Evolutionary conservation across 2,329 filamentous ascomycete species (phyloP).

Genomic region (Botrytis tulipae): DNA sequence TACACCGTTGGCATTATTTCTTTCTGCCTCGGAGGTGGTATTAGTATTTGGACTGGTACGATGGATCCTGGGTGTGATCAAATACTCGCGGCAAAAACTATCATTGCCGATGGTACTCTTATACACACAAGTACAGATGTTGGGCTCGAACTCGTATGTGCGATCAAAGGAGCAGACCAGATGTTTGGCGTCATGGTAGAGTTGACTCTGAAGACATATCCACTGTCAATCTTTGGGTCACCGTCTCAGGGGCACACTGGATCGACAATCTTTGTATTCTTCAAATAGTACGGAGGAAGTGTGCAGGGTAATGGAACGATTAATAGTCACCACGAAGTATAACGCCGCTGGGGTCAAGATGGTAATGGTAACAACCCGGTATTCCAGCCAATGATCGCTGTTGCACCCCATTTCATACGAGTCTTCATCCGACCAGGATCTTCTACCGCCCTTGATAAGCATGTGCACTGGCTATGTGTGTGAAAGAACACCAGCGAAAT

Average conservation of each 20-base stretch:
- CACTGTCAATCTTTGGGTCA: not conserved
- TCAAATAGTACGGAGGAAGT: not conserved
- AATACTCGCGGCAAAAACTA: not conserved
- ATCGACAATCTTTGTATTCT: not conserved
- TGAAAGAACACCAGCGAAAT: not conserved
- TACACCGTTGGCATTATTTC: not conserved
- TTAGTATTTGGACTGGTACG: not conserved
- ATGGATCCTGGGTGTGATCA: not conserved
- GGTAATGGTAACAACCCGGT: not conserved
- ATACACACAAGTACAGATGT: not conserved
- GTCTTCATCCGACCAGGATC: not conserved
- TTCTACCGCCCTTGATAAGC: not conserved
- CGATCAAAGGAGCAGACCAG: not conserved
- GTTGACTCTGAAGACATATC: not conserved
- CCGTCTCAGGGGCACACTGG: not conserved
- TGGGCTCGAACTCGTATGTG: not conserved
- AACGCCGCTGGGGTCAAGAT: not conserved
- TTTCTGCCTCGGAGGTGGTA: slow-evolving; percentile 4
- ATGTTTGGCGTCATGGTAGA: not conserved
- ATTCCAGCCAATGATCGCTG: not conserved
- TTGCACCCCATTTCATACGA: not conserved
- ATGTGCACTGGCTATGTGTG: not conserved
- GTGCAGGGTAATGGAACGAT: not conserved
- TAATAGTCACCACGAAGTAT: not conserved
- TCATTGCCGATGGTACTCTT: not conserved